Evolutionary conservation across 345 rosid species (phyloP), one percentile per base, ranked within the genome.

Genomic region (Gossypium ekmanianum): DNA sequence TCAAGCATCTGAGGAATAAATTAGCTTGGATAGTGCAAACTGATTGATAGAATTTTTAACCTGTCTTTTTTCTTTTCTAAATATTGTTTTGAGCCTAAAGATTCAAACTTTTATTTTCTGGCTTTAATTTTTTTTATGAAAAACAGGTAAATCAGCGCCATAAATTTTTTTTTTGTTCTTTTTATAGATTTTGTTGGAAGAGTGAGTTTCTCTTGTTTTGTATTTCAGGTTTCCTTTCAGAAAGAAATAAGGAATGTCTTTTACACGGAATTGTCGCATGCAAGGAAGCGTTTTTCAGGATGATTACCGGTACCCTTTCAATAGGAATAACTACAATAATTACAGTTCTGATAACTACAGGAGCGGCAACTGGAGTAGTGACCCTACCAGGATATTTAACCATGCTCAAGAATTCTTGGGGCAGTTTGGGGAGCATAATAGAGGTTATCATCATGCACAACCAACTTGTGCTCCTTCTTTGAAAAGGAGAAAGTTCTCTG

Each of bases 401-500:
- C 71, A 70, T 73, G 44, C 70, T 67, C 71, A 61, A 0, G 88
- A 76, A 29, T 76, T 54, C 61, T 61, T 79, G 0, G 75, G 83
- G 71, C 87, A 81, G 74, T 78, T 65, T 71, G 80, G 82, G 77
- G 88, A 82, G 47, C 71, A 63, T 66, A 12, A 58, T n/a, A 68
- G 62, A 29, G 70, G 63, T 72, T 74, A 76, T 41, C 67, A 77
- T 65, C 75, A 77, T 77, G 69, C 72, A 55, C 81, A 84, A 75
- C 79, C 76, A 5, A 82, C 52, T 63, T 79, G 68, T 39, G 87
- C 84, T 3, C 90, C 88, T 0, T 77, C 89, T 27, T 22, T 78
- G 41, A 91, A 91, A 73, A 85, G 92, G 80, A 87, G 97, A 68
- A 91, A 85, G 78, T 84, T 83, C 68, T 82, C 89, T 47, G 63